Base-by-base conservation (phyloP, 805 yeast species). In the Zygosaccharomyces rouxii region DNA sequence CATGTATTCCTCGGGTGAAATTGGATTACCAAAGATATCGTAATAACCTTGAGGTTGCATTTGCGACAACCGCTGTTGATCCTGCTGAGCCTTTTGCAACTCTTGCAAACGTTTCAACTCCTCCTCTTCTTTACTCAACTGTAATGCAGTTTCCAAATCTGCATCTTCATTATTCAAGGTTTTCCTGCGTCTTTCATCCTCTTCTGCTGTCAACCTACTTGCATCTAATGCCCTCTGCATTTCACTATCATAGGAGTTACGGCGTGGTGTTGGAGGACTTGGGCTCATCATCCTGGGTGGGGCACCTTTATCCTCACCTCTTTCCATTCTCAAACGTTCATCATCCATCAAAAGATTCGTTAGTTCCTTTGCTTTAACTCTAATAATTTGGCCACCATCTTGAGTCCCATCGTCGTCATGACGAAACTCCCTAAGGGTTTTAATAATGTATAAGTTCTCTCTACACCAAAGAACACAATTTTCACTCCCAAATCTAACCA, bases 401-500 rank as follows among this genome's bases (percentile, higher is more conserved):
- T 75, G 71, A 44, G 86, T 89, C 11, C 74, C 64, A 44, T 86
- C 90, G 63, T 90, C 97, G 38, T 76, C 74, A 62, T 82, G 86
- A 56, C 84, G 86, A 66, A 92, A 90, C 66, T 90, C 98, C 48
- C 96, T 79, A 58, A 90, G 73, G 0, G 97, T 89, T 70, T 89
- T 89, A 67, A 90, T 81, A 48, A 90, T 79, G 69, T 89, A 90
- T 35, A 90, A 68, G 64, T 90, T 90, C 62, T 89, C 96, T 63
- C 81, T 84, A 50, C 92, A 81, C 98, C 98, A 90, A 37, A 83
- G 72, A 6, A 90, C 95, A 58, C 90, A 92, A 59, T 85, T 84
- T 57, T 89, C 96, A 14, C 89, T 78, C 28, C 97, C 98, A 52
- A 75, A 77, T 58, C 92, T 79, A 23, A 90, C 89, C 51, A 90